phyloP scores from a whole-genome alignment of 352 stramenopile species.

The Pythium catenulatum region DNA sequence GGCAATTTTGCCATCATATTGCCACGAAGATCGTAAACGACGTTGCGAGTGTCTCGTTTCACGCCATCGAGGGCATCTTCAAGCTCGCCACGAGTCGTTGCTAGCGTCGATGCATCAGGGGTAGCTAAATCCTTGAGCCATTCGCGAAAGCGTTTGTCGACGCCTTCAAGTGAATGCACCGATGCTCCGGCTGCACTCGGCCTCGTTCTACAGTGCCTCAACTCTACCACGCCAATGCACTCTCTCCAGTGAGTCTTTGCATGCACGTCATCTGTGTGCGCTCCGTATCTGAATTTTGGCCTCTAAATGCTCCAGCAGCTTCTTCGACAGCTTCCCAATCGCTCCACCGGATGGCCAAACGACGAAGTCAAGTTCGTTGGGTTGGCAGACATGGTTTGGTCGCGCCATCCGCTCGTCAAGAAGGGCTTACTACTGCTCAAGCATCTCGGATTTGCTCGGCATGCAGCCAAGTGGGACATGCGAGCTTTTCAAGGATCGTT shows the following conservation, averaged over 20 bases:
- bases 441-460: constrained; percentile 36
- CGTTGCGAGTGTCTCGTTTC: too few species aligned
- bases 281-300: constrained; percentile 34
- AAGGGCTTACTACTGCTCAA: constrained; percentile 23
- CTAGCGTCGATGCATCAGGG: too few species aligned
- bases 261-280: constrained; percentile 41
- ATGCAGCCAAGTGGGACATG: constrained; percentile 54
- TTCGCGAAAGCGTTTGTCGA: too few species aligned
- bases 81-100: too few species aligned
- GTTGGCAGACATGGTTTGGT: constrained; percentile 27
- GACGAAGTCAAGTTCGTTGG: neutral
- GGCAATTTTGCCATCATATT: too few species aligned
- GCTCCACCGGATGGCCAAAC: constrained; percentile 19
- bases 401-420: constrained; percentile 17
- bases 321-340: neutral
- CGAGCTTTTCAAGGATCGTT: constrained; percentile 48
- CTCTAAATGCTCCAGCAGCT: constrained; percentile 25
- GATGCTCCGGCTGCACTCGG: neutral
- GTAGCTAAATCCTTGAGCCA: too few species aligned
- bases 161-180: too few species aligned
- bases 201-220: constrained; percentile 47
- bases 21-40: too few species aligned
- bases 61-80: too few species aligned
- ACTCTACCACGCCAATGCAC: constrained; percentile 36
- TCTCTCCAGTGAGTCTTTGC: constrained; percentile 47